Percentiles rank a stretch among this genome's conserved stretches.
Evolutionary conservation across 768 basidiomycete species (phyloP).

Genomic region (Lactarius deliciosus): DNA sequence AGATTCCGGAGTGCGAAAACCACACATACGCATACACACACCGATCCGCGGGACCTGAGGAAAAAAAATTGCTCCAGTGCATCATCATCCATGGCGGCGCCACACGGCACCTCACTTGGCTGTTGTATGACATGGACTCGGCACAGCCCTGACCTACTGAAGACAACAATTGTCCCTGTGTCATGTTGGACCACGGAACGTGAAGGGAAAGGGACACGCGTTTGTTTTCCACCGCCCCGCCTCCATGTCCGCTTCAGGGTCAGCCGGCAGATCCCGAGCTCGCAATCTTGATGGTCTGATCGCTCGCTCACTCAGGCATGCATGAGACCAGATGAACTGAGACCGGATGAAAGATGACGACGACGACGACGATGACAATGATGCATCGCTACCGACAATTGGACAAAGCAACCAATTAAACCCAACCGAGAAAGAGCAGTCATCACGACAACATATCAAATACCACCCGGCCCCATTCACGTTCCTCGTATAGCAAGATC

Average conservation of each 20-base stretch:
- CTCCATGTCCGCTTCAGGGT: background rate
- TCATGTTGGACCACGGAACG: background rate
- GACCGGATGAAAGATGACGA: background rate
- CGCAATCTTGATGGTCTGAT: background rate
- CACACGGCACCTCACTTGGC: conserved; percentile 16
- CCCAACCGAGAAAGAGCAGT: conserved; percentile 9
- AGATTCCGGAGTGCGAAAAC: conserved; percentile 11
- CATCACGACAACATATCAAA: conserved; percentile 50
- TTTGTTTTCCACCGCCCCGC: background rate
- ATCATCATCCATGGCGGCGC: conserved; percentile 13
- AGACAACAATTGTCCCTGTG: background rate
- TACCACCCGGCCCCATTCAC: conserved; percentile 78
- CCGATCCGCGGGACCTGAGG: conserved; percentile 19
- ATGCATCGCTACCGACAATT: background rate
- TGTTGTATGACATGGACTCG: background rate
- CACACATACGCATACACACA: background rate
- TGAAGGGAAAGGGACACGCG: background rate
- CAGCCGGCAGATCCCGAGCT: conserved; percentile 6
- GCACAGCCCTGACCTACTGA: background rate
- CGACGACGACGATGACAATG: background rate
- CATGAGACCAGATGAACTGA: background rate
- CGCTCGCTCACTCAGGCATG: background rate
- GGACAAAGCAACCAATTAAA: conserved; percentile 10
- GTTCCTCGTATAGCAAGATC: conserved; percentile 67
- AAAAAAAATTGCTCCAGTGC: conserved; percentile 1